Percentiles rank a stretch among this genome's conserved stretches.
Conservation (phyloP, 2,329 filamentous ascomycete genomes). For the Ascomycota sp. region DNA sequence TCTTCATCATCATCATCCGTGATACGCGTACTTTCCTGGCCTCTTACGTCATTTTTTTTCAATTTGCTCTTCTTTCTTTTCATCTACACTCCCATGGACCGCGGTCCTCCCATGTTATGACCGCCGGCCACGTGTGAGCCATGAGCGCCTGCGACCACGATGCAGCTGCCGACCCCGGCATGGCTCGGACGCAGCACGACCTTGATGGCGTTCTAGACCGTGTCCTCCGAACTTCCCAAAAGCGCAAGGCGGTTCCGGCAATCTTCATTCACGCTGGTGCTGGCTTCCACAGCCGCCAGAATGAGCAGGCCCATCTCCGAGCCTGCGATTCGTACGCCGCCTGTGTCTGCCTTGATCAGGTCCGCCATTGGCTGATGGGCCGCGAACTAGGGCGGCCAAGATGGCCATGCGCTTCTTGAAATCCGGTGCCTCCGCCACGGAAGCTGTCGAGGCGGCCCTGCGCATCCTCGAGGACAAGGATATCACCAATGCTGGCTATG, state of each 20-base stretch:
- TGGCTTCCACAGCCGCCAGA: constrained; percentile 73
- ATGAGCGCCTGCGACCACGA: constrained; percentile 10
- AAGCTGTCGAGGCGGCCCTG: constrained; percentile 77
- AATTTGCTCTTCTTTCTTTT: no score
- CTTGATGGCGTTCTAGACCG: constrained; percentile 21
- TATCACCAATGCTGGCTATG: constrained; percentile 89
- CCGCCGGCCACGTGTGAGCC: constrained; percentile 10
- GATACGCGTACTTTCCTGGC: no score
- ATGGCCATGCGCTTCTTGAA: constrained; percentile 63
- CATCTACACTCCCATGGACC: constrained; percentile 2
- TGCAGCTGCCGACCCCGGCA: constrained; percentile 17
- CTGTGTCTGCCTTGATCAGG: neutral
- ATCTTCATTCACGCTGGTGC: constrained; percentile 94
- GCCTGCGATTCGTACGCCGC: constrained; percentile 58
- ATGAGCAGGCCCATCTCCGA: constrained; percentile 63
- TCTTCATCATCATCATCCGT: neutral
- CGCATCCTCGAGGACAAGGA: constrained; percentile 77
- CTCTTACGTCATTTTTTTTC: no score
- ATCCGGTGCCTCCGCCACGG: constrained; percentile 55
- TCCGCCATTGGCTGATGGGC: neutral
- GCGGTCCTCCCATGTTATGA: constrained; percentile 5
- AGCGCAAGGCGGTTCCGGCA: constrained; percentile 29
- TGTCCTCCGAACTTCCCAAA: constrained; percentile 14
- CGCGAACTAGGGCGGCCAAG: constrained; percentile 45
- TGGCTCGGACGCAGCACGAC: constrained; percentile 22